phyloP scores from a whole-genome alignment of 2,329 filamentous ascomycete genomes.

The Nannizziopsis arthrosporioides region DNA sequence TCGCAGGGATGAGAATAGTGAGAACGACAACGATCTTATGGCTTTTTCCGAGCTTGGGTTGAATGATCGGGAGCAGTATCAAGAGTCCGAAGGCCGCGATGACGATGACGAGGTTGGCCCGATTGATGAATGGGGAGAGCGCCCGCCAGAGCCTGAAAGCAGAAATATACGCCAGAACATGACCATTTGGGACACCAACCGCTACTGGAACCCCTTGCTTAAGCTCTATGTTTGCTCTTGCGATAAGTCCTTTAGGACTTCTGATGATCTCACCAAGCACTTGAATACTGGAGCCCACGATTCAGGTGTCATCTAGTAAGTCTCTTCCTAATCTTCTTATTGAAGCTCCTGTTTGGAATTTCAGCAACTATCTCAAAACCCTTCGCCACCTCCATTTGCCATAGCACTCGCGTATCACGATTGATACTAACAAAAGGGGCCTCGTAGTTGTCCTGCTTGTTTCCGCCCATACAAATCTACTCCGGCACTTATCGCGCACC shows the following conservation, averaged over 20 bases:
- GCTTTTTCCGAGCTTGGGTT: slow-evolving; percentile 13
- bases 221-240: slow-evolving; percentile 29
- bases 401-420: too few species aligned
- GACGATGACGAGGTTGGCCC: not conserved
- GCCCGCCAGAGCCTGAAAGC: not conserved
- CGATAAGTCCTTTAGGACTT: slow-evolving; percentile 18
- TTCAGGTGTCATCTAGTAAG: slow-evolving; percentile 18
- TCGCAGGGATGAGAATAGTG: not conserved
- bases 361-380: not conserved
- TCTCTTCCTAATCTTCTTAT: not conserved
- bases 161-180: slow-evolving; percentile 4
- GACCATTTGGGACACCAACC: slow-evolving; percentile 21
- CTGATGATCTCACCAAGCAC: slow-evolving; percentile 25
- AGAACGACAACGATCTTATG: slow-evolving; percentile 17
- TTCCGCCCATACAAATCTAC: slow-evolving; percentile 29
- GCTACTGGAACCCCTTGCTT: slow-evolving; percentile 23
- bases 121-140: slow-evolving; percentile 1
- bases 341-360: not conserved
- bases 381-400: slow-evolving; percentile 4
- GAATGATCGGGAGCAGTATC: not conserved
- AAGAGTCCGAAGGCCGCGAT: not conserved
- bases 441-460: slow-evolving; percentile 30
- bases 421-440: slow-evolving; percentile 3
- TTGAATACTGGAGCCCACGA: slow-evolving; percentile 21
- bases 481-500: slow-evolving; percentile 32